Base-by-base conservation (phyloP, 1,139 yeast species). In the Suhomyces bribrorum region DNA sequence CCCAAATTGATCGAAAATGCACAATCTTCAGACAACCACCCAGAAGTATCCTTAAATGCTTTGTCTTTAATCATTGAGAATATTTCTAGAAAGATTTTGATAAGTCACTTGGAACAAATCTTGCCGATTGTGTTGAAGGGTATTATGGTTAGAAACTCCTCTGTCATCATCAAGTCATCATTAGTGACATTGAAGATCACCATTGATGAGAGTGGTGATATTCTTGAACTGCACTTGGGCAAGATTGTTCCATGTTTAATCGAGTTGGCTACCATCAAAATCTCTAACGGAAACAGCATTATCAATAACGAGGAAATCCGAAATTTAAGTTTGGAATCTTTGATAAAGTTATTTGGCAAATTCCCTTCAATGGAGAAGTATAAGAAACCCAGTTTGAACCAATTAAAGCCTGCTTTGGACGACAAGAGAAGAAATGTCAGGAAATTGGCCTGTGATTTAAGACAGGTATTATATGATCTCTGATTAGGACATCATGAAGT, bases 381-480 rank as follows among this genome's bases (percentile, higher is more conserved):
- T 53, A 79, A 79, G 52, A 54, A 60, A 5, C 60, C 58, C 4
- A 70, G 86, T 7, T 67, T 87, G 31, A 60, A 53, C 17, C 71
- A 69, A 7, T 64, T 87, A 36, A 67, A 65, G 2, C 54, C 53
- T 1, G 81, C 76, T 1, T 66, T 92, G 47, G 95, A 86, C 49
- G 97, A 92, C 57, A 76, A 73, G 37, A 83, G 74, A 54, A 76
- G 98, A 58, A 64, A 61, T 5, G 87, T 92, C 2, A 76, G 98
- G 52, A 83, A 80, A 55, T 74, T 79, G 38, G 84, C 90, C 7
- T 81, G 85, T 38, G 87, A 84, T 49, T 79, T 92, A 37, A 77
- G 96, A 54, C 97, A 92, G 56, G 66, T 73, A 2, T 82, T 79
- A 48, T 86, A 66, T 57, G 94, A 85, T 49, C 50, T 76, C 35